Evolutionary conservation across 164 flowering plant species (phyloP).

Genomic region (Kalanchoe fedtschenkoi): DNA sequence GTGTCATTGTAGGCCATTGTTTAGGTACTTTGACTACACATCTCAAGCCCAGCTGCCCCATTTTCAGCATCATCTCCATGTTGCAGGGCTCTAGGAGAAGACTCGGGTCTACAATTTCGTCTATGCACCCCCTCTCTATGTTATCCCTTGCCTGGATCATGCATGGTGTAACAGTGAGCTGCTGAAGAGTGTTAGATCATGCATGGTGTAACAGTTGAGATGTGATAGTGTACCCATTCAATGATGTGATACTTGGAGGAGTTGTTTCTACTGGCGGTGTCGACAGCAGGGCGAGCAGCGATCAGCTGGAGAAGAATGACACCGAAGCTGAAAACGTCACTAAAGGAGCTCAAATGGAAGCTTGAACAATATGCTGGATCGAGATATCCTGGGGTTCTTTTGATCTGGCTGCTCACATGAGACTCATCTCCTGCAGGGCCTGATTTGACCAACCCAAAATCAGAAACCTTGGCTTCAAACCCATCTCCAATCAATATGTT

Average conservation of each 20-base stretch:
- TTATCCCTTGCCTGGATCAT: constrained; percentile 47
- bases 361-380: constrained; percentile 67
- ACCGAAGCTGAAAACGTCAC: constrained; percentile 70
- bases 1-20: constrained; percentile 57
- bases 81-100: constrained; percentile 48
- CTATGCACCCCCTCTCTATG: constrained; percentile 39
- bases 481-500: constrained; percentile 52
- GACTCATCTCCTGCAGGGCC: constrained; percentile 65
- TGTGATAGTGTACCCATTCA: constrained; percentile 40
- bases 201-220: neutral
- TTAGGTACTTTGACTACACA: constrained; percentile 44
- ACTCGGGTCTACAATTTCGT: constrained; percentile 48
- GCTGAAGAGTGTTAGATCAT: no score
- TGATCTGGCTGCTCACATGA: constrained; percentile 60
- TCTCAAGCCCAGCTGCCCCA: constrained; percentile 48
- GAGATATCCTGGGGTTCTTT: constrained; percentile 71
- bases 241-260: constrained; percentile 31
- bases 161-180: no score
- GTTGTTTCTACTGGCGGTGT: constrained; percentile 11
- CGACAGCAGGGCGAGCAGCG: constrained; percentile 53
- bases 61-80: constrained; percentile 55
- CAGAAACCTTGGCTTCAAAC: constrained; percentile 56
- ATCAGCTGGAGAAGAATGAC: constrained; percentile 67
- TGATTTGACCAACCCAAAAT: constrained; percentile 54
- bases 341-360: constrained; percentile 44